These are phyloP conservation scores for Globisporangium nodosum DNA, from an alignment of 352 stramenopile species.

Conservation along the genomic window DNA sequence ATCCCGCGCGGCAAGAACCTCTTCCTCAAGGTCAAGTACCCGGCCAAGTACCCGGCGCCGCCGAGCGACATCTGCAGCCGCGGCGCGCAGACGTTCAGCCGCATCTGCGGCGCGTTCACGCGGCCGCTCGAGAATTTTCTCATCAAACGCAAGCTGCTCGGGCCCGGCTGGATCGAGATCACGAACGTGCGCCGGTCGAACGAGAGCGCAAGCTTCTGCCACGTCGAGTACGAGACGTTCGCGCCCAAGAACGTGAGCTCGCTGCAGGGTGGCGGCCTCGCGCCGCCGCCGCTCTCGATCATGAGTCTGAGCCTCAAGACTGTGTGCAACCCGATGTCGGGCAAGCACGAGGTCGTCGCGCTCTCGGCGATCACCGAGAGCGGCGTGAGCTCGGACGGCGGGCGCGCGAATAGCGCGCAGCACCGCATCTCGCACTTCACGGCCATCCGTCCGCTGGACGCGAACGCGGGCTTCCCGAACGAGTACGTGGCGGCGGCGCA, in stretches of 20 bases:
- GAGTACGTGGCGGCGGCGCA: constrained; percentile 48
- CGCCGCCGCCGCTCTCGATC: constrained; percentile 91
- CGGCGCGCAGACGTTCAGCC: constrained; percentile 90
- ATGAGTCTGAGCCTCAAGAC: constrained; percentile 98
- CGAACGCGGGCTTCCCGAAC: constrained; percentile 53
- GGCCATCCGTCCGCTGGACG: constrained; percentile 68
- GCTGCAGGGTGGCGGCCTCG: constrained; percentile 54
- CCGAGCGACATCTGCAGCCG: constrained; percentile 74
- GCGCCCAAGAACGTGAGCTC: constrained; percentile 89
- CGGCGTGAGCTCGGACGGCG: constrained; percentile 66
- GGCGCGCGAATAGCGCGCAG: constrained; percentile 12
- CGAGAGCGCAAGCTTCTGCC: constrained; percentile 89
- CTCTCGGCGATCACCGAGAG: constrained; percentile 76
- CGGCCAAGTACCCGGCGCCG: constrained; percentile 88
- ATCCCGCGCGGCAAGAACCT: constrained; percentile 94
- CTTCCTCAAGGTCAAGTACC: constrained; percentile 98
- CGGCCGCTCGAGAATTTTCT: constrained; percentile 97
- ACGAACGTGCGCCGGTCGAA: constrained; percentile 73
- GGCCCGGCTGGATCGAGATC: constrained; percentile 97
- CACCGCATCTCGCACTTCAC: constrained; percentile 75
- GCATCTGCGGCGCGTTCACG: constrained; percentile 94
- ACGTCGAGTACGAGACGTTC: constrained; percentile 91
- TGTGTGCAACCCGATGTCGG: constrained; percentile 93
- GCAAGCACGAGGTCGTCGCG: constrained; percentile 95
- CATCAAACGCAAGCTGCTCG: constrained; percentile 96